Percentiles rank a stretch among this genome's conserved stretches.
Evolutionary conservation across 805 yeast species (phyloP).

Genomic region (Wickerhamiella sergipiensis): DNA sequence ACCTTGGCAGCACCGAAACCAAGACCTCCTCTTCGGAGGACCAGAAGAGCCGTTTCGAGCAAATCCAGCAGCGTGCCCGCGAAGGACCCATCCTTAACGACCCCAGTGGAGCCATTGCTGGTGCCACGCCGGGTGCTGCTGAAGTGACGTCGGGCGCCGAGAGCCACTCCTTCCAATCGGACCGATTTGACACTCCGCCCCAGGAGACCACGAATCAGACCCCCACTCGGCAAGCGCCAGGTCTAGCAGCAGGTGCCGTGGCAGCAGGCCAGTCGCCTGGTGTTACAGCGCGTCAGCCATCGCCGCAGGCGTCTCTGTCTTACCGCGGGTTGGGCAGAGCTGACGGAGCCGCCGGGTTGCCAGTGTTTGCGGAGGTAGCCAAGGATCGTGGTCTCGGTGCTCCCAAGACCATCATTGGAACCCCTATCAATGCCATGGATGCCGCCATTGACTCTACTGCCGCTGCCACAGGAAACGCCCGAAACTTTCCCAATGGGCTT

Average conservation of each 20-base stretch:
- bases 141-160: too few relatives aligned
- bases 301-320: neutral
- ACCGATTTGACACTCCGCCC: neutral
- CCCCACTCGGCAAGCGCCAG: too few relatives aligned
- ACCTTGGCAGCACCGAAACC: slow-evolving; percentile 13
- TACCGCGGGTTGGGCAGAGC: neutral
- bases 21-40: slow-evolving; percentile 3
- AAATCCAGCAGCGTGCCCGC: slow-evolving; percentile 5
- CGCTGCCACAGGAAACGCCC: neutral
- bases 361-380: neutral
- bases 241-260: too few relatives aligned
- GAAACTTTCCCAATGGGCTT: neutral
- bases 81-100: neutral
- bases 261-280: neutral
- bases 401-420: neutral
- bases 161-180: neutral
- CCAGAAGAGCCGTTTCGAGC: slow-evolving; percentile 12
- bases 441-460: slow-evolving; percentile 4
- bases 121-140: neutral
- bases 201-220: too few relatives aligned
- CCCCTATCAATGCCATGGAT: neutral
- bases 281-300: neutral
- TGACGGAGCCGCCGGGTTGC: neutral
- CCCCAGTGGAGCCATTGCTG: neutral
- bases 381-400: slow-evolving; percentile 3